Percentiles rank a stretch among this genome's conserved stretches.
Evolutionary conservation across 345 rosid species (phyloP).

Genomic region (Gossypium ekmanianum): DNA sequence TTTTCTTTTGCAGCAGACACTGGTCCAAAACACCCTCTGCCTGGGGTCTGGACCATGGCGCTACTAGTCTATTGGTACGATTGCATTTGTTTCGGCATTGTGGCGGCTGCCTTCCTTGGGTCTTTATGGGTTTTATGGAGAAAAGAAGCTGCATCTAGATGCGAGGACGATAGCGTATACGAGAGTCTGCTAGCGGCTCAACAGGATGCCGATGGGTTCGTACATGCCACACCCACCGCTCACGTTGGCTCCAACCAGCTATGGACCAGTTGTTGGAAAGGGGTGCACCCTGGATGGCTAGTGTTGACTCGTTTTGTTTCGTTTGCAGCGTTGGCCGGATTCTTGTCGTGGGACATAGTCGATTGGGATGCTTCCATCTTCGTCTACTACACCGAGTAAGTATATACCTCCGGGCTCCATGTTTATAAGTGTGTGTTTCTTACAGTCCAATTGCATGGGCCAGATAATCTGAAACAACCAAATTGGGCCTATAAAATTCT

Average conservation of each 20-base stretch:
- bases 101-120: constrained; percentile 43
- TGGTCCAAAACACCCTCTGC: background rate
- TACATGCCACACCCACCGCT: constrained; percentile 26
- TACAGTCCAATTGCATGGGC: background rate
- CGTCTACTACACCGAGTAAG: constrained; percentile 84
- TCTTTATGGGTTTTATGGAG: constrained; percentile 59
- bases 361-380: constrained; percentile 52
- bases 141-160: constrained; percentile 35
- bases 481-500: background rate
- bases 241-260: constrained; percentile 48
- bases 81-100: constrained; percentile 71
- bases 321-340: constrained; percentile 49
- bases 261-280: constrained; percentile 84
- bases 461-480: background rate
- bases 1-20: background rate
- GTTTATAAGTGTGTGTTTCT: no score
- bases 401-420: background rate
- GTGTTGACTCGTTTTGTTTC: constrained; percentile 62
- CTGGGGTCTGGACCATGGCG: constrained; percentile 35
- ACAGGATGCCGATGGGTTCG: constrained; percentile 28
- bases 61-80: constrained; percentile 65
- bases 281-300: constrained; percentile 84
- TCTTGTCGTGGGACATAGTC: constrained; percentile 54
- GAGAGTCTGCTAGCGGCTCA: constrained; percentile 45
- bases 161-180: constrained; percentile 27